These are phyloP conservation scores for Aspergillus fischeri DNA, from an alignment of 2,329 filamentous ascomycete genomes.

Conservation along the genomic window DNA sequence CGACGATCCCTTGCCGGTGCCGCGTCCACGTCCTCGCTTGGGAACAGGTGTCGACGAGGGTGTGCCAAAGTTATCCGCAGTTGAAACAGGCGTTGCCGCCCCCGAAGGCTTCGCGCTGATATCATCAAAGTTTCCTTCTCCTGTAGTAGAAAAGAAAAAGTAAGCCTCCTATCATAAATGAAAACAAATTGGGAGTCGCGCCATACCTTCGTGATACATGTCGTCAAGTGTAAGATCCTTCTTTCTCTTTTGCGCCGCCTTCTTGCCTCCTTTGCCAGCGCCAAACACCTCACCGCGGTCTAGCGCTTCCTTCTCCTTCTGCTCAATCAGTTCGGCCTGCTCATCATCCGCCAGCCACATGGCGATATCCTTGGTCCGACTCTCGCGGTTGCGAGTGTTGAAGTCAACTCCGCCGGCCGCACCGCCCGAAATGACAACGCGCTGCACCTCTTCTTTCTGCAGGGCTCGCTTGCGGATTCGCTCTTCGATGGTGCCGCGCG, in stretches of 20 bases:
- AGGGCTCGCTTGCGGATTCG: conserved; percentile 93
- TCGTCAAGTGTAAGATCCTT: conserved; percentile 72
- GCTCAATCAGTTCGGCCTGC: conserved; percentile 88
- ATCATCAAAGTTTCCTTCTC: conserved; percentile 95
- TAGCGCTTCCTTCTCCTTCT: conserved; percentile 80
- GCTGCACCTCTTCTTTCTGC: conserved; percentile 98
- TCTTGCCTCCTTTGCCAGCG: conserved; percentile 58
- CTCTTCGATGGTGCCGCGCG: conserved; percentile 93
- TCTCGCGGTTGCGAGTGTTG: conserved; percentile 86
- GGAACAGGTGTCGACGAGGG: conserved; percentile 33
- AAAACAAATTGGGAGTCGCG: not conserved
- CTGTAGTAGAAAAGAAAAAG: conserved; percentile 45
- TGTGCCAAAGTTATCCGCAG: conserved; percentile 44
- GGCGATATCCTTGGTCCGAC: conserved; percentile 94
- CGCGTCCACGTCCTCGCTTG: conserved; percentile 58
- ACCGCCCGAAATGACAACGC: conserved; percentile 90
- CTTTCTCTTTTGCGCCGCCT: conserved; percentile 56
- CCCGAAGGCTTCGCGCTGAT: conserved; percentile 75
- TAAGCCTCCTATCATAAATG: conserved; percentile 3
- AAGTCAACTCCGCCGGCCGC: conserved; percentile 84
- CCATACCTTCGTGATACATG: conserved; percentile 98
- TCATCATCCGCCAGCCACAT: conserved; percentile 99
- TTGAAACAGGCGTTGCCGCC: conserved; percentile 72
- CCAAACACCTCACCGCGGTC: conserved; percentile 62
- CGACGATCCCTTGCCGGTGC: conserved; percentile 51